Conservation (phyloP, 148 eudicot species). For the Rhododendron williamsianum region DNA sequence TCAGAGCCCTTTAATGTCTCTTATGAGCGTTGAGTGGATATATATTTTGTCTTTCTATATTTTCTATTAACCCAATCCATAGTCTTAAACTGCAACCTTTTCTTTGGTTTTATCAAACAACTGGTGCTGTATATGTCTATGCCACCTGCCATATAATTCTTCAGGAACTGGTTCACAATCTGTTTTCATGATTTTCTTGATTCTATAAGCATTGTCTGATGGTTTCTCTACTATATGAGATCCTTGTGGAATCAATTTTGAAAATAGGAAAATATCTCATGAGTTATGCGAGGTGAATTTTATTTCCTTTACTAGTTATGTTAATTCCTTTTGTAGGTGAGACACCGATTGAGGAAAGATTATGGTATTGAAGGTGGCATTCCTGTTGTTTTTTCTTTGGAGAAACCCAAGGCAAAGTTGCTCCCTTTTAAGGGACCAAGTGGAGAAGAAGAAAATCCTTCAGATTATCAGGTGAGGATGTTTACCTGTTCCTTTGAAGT, state of each 20-base stretch:
- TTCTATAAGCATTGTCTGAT: background rate
- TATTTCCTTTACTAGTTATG: background rate
- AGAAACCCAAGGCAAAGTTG: conserved; percentile 93
- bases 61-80: background rate
- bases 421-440: conserved; percentile 87
- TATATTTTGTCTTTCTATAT: background rate
- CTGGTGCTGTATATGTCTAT: background rate
- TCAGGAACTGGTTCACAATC: background rate
- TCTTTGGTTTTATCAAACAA: conserved; percentile 1
- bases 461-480: conserved; percentile 84
- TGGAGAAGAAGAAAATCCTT: conserved; percentile 93
- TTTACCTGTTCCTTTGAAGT: conserved; percentile 9
- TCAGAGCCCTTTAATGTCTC: background rate
- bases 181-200: background rate
- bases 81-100: background rate
- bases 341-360: conserved; percentile 80
- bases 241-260: background rate
- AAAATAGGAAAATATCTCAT: background rate
- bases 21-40: background rate
- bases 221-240: background rate
- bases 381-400: conserved; percentile 93
- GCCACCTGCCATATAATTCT: background rate
- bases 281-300: background rate
- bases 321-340: conserved; percentile 53
- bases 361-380: conserved; percentile 97